These are phyloP conservation scores for Orbilia javanica DNA, from an alignment of 2,329 filamentous ascomycete species.

Conservation along the genomic window DNA sequence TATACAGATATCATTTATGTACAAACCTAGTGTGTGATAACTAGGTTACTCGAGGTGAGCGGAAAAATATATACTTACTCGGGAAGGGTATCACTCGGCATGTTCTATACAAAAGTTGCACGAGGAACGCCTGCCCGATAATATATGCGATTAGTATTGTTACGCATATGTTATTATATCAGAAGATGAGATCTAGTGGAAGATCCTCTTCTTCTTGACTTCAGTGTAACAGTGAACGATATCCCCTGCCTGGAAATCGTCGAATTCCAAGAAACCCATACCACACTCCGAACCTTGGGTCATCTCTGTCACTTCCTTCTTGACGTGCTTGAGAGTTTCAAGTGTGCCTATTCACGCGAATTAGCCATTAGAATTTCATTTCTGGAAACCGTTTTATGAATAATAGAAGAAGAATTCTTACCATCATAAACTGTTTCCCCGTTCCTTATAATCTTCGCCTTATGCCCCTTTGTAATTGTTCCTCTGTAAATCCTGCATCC, in stretches of 20 bases:
- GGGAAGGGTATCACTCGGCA: neutral
- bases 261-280: slow-evolving; percentile 83
- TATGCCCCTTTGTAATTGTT: slow-evolving; percentile 73
- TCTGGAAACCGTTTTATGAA: no score
- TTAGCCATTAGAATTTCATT: neutral
- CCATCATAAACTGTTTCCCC: slow-evolving; percentile 83
- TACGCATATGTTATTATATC: neutral
- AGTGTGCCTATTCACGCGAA: slow-evolving; percentile 74
- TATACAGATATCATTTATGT: slow-evolving; percentile 28
- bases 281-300: slow-evolving; percentile 94
- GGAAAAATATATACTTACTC: slow-evolving; percentile 18
- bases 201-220: slow-evolving; percentile 75
- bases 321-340: slow-evolving; percentile 86
- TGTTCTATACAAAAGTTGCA: neutral
- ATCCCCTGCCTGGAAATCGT: slow-evolving; percentile 83
- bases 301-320: slow-evolving; percentile 91
- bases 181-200: slow-evolving; percentile 21
- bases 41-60: slow-evolving; percentile 4
- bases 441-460: slow-evolving; percentile 75
- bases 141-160: neutral
- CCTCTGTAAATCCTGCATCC: slow-evolving; percentile 91
- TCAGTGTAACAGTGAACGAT: slow-evolving; percentile 89
- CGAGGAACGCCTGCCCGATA: neutral
- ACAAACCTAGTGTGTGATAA: neutral
- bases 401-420: slow-evolving; percentile 68